These are phyloP conservation scores for Hymenoscyphus albidus DNA, from an alignment of 2,329 filamentous ascomycete species.

Conservation along the genomic window DNA sequence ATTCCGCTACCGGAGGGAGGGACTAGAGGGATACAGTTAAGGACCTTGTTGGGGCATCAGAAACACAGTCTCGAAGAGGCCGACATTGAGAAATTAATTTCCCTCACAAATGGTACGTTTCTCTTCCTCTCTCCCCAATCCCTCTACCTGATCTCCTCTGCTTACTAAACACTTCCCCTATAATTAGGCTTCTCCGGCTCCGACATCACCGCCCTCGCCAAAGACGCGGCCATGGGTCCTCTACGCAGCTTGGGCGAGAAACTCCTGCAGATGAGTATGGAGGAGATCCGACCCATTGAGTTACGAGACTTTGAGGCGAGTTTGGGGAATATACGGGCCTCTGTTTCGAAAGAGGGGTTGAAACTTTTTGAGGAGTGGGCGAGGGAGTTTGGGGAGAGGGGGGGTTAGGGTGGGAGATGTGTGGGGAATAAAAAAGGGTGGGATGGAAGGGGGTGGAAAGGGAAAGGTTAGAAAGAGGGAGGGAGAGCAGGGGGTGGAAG, in stretches of 20 bases:
- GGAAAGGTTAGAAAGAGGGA: no score
- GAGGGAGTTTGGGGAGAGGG: constrained; percentile 84
- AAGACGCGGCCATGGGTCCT: constrained; percentile 97
- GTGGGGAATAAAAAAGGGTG: no score
- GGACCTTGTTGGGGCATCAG: constrained; percentile 77
- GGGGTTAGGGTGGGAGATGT: no score
- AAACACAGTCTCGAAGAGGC: constrained; percentile 60
- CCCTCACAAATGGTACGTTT: constrained; percentile 60
- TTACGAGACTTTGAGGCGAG: constrained; percentile 82
- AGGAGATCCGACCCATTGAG: constrained; percentile 84
- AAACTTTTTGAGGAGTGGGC: constrained; percentile 95
- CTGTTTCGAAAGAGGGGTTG: constrained; percentile 79
- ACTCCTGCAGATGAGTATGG: constrained; percentile 85
- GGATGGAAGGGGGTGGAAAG: no score
- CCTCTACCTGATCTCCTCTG: no score
- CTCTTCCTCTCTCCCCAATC: no score
- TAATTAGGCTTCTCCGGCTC: constrained; percentile 98
- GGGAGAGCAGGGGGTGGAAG: no score
- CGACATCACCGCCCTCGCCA: constrained; percentile 93
- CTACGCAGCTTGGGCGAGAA: constrained; percentile 86
- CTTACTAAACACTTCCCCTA: no score
- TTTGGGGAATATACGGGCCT: constrained; percentile 79
- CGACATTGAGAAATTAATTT: constrained; percentile 73
- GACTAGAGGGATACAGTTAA: constrained; percentile 75
- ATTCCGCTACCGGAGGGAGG: constrained; percentile 86